Evolutionary conservation across 208 protist species (phyloP), one percentile per base, ranked within the genome.

Genomic region (Leishmania lainsoni): DNA sequence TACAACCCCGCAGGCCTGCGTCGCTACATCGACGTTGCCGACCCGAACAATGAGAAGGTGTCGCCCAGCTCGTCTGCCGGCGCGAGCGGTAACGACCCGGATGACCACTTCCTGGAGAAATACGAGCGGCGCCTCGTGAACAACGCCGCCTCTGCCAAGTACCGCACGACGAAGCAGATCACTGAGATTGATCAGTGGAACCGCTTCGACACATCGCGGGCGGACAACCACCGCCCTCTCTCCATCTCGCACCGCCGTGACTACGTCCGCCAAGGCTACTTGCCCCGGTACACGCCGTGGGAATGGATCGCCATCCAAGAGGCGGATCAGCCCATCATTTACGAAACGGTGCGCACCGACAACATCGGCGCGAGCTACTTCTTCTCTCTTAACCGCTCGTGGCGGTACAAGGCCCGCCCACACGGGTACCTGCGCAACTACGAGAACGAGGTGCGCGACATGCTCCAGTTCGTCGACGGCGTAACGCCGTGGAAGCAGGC

Each of bases 231-330:
- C 86, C 92, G 95, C 16, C 95, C 92, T 51, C 87, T 98, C 35
- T 90, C 85, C 80, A 96, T 96, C 81, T 95, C 91, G 49, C 91
- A 98, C 79, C 87, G 93, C 14, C 86, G 91, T 5, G 93, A 97
- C 82, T 98, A 98, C 84, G 85, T 98, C 56, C 91, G 93, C 5
- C 89, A 92, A 71, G 93, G 93, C 56, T 98, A 97, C 90, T 81
- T 95, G 81, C 95, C 92, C 61, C 86, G 88, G 76, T 98, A 88
- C 87, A 98, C 95, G 22, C 95, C 95, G 74, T 98, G 95, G 95
- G 93, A 98, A 79, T 97, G 93, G 93, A 98, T 98, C 74, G 85
- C 88, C n/a, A 78, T 93, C 26, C 95, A 98, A 85, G 93, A 97
- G 80, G 93, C 86, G 16, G 95, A 98, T 81, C 95, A 98, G 86